These are phyloP conservation scores for Zostera marina DNA, from an alignment of 116 monocot genomes.

Conservation along the genomic window DNA sequence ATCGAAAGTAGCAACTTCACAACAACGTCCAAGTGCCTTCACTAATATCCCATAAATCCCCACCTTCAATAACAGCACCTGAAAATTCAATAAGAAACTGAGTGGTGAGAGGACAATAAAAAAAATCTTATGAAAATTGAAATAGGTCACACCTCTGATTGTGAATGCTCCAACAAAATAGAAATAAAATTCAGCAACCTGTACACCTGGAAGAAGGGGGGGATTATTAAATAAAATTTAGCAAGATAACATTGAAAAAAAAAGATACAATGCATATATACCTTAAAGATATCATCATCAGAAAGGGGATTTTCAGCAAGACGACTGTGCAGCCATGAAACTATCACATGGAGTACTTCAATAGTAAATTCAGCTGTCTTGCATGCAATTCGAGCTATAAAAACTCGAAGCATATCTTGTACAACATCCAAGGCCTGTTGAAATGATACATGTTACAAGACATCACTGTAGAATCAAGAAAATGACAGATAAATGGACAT, in stretches of 20 bases:
- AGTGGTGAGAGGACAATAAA: not conserved
- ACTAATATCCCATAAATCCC: constrained; percentile 26
- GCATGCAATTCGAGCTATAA: constrained; percentile 68
- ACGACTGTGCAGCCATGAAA: constrained; percentile 46
- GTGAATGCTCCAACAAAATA: constrained; percentile 70
- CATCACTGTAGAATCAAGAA: not conserved
- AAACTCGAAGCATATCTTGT: constrained; percentile 88
- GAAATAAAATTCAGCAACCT: constrained; percentile 72
- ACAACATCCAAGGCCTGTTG: constrained; percentile 59
- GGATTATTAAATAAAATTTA: not conserved
- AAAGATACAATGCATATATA: constrained; percentile 9
- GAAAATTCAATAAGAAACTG: not conserved
- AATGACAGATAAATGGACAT: not conserved
- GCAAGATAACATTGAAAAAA: not conserved
- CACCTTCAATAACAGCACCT: constrained; percentile 50
- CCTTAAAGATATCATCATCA: constrained; percentile 55
- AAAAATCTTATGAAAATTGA: not conserved
- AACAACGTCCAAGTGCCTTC: constrained; percentile 32
- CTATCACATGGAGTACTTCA: constrained; percentile 47
- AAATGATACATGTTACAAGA: not conserved
- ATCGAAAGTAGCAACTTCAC: constrained; percentile 19
- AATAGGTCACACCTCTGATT: constrained; percentile 27
- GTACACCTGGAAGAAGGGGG: constrained; percentile 37
- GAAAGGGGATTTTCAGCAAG: constrained; percentile 33
- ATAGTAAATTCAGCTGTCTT: constrained; percentile 58